These are phyloP conservation scores for Edaphochlamys debaryana DNA, from an alignment of 139 green algal species.

Conservation along the genomic window DNA sequence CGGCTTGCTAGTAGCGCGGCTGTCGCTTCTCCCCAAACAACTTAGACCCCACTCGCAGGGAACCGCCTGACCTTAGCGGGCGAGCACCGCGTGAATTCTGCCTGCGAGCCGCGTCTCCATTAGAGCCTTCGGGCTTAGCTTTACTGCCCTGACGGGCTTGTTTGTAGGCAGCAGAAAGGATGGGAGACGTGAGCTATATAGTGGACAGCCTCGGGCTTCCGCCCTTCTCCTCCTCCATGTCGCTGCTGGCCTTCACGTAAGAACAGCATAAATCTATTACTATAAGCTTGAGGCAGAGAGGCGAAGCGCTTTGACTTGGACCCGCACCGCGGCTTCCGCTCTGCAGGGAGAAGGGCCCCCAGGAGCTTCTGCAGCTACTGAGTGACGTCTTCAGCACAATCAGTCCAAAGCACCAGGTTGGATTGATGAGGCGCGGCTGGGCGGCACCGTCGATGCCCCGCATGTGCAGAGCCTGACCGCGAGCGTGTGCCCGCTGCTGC, in stretches of 20 bases:
- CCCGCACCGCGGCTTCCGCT: slow-evolving; percentile 14
- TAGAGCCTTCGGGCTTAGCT: too few relatives aligned
- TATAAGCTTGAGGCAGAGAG: too few relatives aligned
- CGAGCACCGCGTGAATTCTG: too few relatives aligned
- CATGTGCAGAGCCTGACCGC: neutral
- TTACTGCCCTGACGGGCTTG: too few relatives aligned
- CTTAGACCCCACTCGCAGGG: too few relatives aligned
- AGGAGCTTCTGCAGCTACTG: slow-evolving; percentile 67
- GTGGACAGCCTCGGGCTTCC: slow-evolving; percentile 66
- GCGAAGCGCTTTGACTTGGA: neutral
- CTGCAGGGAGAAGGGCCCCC: slow-evolving; percentile 59
- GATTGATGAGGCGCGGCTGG: neutral
- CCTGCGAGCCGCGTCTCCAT: too few relatives aligned
- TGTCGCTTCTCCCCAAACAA: too few relatives aligned
- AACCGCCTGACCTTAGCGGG: too few relatives aligned
- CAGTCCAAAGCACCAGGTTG: slow-evolving; percentile 67
- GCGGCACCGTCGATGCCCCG: neutral
- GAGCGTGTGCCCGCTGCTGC: too few relatives aligned
- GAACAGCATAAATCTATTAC: too few relatives aligned
- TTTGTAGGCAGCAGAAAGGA: too few relatives aligned
- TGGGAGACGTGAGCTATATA: slow-evolving; percentile 66
- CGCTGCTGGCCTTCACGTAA: slow-evolving; percentile 66
- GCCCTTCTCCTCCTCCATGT: slow-evolving; percentile 60
- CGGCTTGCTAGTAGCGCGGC: too few relatives aligned
- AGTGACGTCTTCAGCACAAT: slow-evolving; percentile 64